Base-by-base conservation (phyloP, 495 filamentous ascomycete species). In the Podospora conica region DNA sequence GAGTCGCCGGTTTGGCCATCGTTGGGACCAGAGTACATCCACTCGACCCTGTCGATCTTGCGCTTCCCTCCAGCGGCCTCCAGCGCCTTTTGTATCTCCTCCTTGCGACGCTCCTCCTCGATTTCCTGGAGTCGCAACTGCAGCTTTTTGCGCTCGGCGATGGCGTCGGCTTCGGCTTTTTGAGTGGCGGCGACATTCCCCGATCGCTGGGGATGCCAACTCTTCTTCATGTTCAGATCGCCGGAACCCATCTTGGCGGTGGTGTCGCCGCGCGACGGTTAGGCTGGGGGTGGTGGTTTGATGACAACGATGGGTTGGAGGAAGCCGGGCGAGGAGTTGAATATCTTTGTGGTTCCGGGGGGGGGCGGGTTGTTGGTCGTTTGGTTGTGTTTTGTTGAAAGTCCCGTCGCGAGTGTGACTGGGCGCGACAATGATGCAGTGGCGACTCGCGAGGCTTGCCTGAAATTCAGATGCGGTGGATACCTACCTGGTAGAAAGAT, bases 191-290 rank as follows among this genome's bases (percentile, higher is more conserved):
- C 75, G 58, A 76, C 55, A 65, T 76, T 76, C 70, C 70, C 73
- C 33, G 74, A 74, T 22, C 75, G 71, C 60, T 75, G 73, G 73
- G 71, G 73, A 74, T 98, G 94, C 90, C 93, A 98, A 82, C 90
- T 94, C 83, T 99, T 99, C 81, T 99, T 99, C 70, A 96, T 80
- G 70, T 97, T 96, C 73, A 97, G 81, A 82, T 96, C 92, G 70
- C 90, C 90, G 61, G 74, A 72, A 80, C 90, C 88, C 91, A 94
- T 94, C 63, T 83, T 91, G 80, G 71, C 69, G 71, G 74, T 66
- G 66, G 73, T 65, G 63, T 58, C 61, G 48, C 68, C 64, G 64
- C 67, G 66, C 57, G 25, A 68, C 65, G 61, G 31, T 31, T 55
- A 61, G 55, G 31, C 20, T 54, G 21, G 60, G 31, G 9, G 60